Conservation (phyloP, 345 rosid genomes). For the Schrenkiella parvula region DNA sequence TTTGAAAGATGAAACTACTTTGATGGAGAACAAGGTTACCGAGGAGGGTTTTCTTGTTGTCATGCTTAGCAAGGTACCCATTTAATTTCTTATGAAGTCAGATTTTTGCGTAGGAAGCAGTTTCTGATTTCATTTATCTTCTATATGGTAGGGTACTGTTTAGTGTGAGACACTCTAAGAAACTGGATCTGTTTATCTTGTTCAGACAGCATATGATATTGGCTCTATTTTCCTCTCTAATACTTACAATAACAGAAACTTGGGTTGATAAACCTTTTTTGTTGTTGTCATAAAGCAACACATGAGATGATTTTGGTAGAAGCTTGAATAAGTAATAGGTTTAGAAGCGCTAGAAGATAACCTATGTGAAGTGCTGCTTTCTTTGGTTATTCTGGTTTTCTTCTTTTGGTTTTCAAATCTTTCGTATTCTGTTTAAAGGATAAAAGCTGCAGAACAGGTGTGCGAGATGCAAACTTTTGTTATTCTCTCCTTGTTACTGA, state of each 20-base stretch:
- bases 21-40: slow-evolving; percentile 72
- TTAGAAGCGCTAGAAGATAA: not conserved
- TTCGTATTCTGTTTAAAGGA: not conserved
- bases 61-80: slow-evolving; percentile 93
- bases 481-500: not conserved
- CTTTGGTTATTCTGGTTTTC: not conserved
- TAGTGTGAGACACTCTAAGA: not conserved
- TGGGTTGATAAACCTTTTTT: not conserved
- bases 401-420: not conserved
- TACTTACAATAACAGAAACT: not conserved
- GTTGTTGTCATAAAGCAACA: not conserved
- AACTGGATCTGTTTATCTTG: not conserved
- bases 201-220: not conserved
- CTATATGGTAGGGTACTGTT: not conserved
- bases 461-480: not conserved
- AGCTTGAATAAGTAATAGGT: not conserved
- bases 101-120: not conserved
- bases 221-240: not conserved
- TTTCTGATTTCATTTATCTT: not conserved
- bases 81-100: not conserved
- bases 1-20: slow-evolving; percentile 90
- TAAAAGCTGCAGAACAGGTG: not conserved
- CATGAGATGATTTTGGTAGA: not conserved
- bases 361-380: not conserved
- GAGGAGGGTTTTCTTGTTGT: slow-evolving; percentile 98